Conservation (phyloP, 2,329 filamentous ascomycete genomes). For the Botryotinia convoluta region DNA sequence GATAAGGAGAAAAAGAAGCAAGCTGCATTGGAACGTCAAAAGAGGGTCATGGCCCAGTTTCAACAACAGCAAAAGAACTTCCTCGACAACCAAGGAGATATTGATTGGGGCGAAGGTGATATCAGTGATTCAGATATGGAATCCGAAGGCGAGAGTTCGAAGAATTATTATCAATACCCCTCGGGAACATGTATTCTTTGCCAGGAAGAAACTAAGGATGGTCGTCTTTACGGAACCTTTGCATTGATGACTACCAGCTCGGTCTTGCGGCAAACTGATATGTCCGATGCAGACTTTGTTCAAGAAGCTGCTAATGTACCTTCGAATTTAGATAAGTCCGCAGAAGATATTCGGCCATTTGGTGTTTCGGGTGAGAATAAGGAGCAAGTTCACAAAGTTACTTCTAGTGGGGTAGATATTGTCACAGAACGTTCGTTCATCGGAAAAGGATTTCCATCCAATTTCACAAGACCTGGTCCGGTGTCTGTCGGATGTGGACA, state of each 20-base stretch:
- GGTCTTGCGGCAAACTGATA: constrained; percentile 82
- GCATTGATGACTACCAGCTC: constrained; percentile 82
- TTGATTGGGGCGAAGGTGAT: constrained; percentile 85
- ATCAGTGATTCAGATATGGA: constrained; percentile 67
- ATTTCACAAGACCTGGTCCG: constrained; percentile 66
- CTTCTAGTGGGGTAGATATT: constrained; percentile 67
- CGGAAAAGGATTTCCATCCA: constrained; percentile 81
- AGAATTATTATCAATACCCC: constrained; percentile 85
- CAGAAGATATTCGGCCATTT: constrained; percentile 81
- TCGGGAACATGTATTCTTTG: constrained; percentile 92
- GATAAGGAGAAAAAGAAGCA: constrained; percentile 84
- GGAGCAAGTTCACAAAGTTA: constrained; percentile 71
- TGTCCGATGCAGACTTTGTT: constrained; percentile 78
- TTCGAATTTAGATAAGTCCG: constrained; percentile 77
- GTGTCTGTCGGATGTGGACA: constrained; percentile 92
- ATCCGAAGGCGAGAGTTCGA: constrained; percentile 58
- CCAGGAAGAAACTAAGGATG: constrained; percentile 92
- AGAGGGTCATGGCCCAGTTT: constrained; percentile 95
- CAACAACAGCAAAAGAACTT: constrained; percentile 97
- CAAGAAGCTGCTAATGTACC: constrained; percentile 79
- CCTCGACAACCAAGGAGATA: constrained; percentile 78
- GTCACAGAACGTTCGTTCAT: constrained; percentile 75
- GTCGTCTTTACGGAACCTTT: constrained; percentile 87
- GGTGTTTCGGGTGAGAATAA: constrained; percentile 87
- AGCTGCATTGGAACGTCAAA: constrained; percentile 84